Conservation (phyloP, 371 early-diverging fungal species). For the Entomophthora muscae region DNA sequence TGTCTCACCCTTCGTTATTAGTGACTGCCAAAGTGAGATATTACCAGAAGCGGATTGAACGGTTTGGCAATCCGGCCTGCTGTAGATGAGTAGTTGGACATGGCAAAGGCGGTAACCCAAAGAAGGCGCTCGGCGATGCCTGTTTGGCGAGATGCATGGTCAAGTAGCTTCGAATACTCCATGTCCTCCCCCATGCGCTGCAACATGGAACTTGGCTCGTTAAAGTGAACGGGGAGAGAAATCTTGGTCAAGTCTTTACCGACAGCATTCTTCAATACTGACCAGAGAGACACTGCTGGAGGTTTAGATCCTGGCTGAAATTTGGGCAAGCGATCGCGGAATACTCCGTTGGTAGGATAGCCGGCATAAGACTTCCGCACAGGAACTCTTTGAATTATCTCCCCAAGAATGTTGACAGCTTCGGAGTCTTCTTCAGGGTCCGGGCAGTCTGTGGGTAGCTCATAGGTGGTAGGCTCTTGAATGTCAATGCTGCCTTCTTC, state of each 20-base stretch:
- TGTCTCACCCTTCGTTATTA: constrained; percentile 45
- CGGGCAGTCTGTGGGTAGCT: constrained; percentile 18
- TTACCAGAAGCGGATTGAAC: constrained; percentile 64
- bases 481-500: constrained; percentile 13
- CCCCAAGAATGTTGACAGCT: constrained; percentile 14
- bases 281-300: constrained; percentile 42
- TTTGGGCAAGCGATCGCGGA: constrained; percentile 24
- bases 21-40: not conserved
- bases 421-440: constrained; percentile 28
- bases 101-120: constrained; percentile 65
- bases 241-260: constrained; percentile 72
- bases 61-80: constrained; percentile 63
- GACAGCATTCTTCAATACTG: constrained; percentile 58
- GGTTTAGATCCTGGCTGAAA: constrained; percentile 20
- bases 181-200: constrained; percentile 70
- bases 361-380: constrained; percentile 17
- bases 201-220: constrained; percentile 69
- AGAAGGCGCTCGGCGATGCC: constrained; percentile 43
- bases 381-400: constrained; percentile 11
- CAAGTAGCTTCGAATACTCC: constrained; percentile 58
- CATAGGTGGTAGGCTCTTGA: constrained; percentile 4
- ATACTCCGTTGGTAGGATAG: constrained; percentile 13
- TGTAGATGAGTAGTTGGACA: constrained; percentile 65
- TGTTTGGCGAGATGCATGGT: constrained; percentile 36
- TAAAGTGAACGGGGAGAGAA: constrained; percentile 72